Evolutionary conservation across 2,329 filamentous ascomycete species (phyloP).

Genomic region (Cladophialophora immunda): DNA sequence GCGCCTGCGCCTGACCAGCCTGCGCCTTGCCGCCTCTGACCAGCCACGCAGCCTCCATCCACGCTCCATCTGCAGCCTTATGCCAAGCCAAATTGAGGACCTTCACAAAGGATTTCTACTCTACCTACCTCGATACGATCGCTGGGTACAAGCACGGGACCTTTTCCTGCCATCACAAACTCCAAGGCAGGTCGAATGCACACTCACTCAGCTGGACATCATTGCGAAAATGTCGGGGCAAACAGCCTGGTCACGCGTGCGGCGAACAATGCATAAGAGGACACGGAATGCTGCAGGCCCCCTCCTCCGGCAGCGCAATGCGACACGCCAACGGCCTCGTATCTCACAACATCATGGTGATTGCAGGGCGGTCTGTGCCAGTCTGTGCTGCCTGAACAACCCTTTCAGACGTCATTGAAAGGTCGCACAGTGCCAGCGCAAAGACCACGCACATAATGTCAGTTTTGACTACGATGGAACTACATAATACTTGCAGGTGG

Average conservation of each 20-base stretch:
- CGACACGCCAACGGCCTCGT: not conserved
- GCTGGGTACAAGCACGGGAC: not conserved
- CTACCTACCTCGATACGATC: too few relatives aligned
- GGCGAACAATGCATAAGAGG: not conserved
- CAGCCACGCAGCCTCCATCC: not conserved
- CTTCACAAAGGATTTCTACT: not conserved
- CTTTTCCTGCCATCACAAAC: not conserved
- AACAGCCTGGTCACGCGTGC: not conserved
- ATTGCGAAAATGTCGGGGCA: not conserved
- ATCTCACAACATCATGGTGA: not conserved
- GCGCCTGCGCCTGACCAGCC: slow-evolving; percentile 1
- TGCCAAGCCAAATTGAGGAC: slow-evolving; percentile 2
- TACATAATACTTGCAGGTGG: not conserved
- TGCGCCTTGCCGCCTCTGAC: not conserved
- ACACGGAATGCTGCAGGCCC: not conserved
- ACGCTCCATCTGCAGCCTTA: slow-evolving; percentile 3
- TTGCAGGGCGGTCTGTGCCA: not conserved
- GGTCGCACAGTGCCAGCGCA: slow-evolving; percentile 1
- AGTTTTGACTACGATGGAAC: not conserved
- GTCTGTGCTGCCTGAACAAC: slow-evolving; percentile 3
- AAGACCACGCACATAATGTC: not conserved
- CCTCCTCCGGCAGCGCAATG: not conserved
- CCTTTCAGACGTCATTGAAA: slow-evolving; percentile 1
- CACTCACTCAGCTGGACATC: not conserved
- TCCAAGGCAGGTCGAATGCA: not conserved